These are phyloP conservation scores for Fraxinus paxiana DNA, from an alignment of 305 asterid genomes.

Conservation along the genomic window DNA sequence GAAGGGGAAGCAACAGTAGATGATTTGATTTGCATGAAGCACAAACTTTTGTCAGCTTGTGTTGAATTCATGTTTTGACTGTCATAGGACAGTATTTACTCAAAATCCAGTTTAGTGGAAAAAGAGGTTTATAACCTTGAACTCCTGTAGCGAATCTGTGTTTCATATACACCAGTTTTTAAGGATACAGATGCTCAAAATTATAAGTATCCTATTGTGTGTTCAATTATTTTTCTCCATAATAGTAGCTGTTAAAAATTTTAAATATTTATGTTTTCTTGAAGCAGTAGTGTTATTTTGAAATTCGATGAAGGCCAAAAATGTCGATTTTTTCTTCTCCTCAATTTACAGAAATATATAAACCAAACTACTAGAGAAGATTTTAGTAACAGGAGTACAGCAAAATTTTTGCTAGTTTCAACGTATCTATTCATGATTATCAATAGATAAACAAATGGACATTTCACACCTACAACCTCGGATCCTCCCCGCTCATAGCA, in stretches of 20 bases:
- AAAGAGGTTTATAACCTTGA: not conserved
- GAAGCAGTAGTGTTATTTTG: not conserved
- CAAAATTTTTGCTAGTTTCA: not conserved
- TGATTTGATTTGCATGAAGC: slow-evolving; percentile 14
- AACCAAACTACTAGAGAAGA: not conserved
- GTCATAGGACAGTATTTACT: slow-evolving; percentile 17
- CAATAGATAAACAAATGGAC: not conserved
- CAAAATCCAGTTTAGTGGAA: slow-evolving; percentile 18
- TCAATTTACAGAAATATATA: not conserved
- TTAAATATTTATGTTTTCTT: not conserved
- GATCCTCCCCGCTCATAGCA: not conserved
- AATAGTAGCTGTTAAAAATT: not conserved
- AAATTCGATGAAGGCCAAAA: not conserved
- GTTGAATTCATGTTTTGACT: slow-evolving; percentile 16
- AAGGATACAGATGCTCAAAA: not conserved
- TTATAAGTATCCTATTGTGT: not conserved
- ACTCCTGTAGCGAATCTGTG: not conserved
- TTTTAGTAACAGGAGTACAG: not conserved
- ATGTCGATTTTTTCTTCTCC: not conserved
- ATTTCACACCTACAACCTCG: not conserved
- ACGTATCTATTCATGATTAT: slow-evolving; percentile 14
- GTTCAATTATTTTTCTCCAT: not conserved
- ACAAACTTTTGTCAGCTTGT: slow-evolving; percentile 1
- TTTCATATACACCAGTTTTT: not conserved
- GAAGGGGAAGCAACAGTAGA: slow-evolving; percentile 44